Base-by-base conservation (phyloP, 108 stramenopile species). In the Schizochytrium sp. region DNA sequence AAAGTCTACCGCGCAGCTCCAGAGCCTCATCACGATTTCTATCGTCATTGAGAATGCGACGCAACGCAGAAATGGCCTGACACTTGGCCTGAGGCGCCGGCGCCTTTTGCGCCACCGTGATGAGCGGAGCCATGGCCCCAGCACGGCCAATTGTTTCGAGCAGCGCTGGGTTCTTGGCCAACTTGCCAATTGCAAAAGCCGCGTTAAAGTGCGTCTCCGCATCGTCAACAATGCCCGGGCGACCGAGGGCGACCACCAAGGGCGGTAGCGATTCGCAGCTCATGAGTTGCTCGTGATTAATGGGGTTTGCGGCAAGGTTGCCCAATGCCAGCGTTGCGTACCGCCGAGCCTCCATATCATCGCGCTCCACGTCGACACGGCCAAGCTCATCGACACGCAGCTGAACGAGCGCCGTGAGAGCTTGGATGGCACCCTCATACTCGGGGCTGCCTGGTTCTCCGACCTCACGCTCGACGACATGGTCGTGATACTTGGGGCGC, bases 311-410 rank as follows among this genome's bases (percentile, higher is more conserved):
- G 28, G 92, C 90, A 44, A 96, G 87, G 57, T 95, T 93, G 29
- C 96, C 95, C 28, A 95, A 58, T 34, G 95, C 95, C 93, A 96
- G 90, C 60, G 92, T 95, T 14, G 96, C 95, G 87, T 92, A 96
- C 47, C 96, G 91, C 47, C 93, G 87, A 25, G 87, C 90, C 87
- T 95, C 92, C 88, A 88, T 55, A 55, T 94, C 93, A 72, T 94
- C 93, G 25, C 91, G 91, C 21, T 91, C 58, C 4, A 60, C 21
- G 58, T 91, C 91, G 57, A 48, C 57, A 23, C 44, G n/a, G 63
- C 88, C 72, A 18, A 87, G 58, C 72, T 87, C 87, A 3, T 60
- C 55, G 88, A 72, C 87, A 14, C 21, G 60, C 29, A 57, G n/a
- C n/a, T 53, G 12, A 71, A 87, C 53, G 88, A 91, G 44, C n/a